These are phyloP conservation scores for Penicillium digitatum DNA, from an alignment of 2,329 filamentous ascomycete genomes.

Conservation along the genomic window DNA sequence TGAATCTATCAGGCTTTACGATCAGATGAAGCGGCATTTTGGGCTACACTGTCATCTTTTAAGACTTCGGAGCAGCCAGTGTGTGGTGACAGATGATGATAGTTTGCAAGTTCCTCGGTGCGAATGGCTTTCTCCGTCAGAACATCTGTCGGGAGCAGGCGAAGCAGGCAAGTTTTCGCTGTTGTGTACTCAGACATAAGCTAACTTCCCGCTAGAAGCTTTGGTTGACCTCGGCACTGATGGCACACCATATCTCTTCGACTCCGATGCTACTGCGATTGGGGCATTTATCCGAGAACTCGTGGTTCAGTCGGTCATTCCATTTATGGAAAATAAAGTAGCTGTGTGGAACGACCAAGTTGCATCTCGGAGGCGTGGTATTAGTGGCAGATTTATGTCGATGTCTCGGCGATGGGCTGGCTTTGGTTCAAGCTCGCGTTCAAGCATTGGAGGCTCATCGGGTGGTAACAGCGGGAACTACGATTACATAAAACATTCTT, in stretches of 20 bases:
- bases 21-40: slow-evolving; percentile 99
- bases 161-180: slow-evolving; percentile 50
- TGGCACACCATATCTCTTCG: slow-evolving; percentile 72
- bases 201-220: slow-evolving; percentile 28
- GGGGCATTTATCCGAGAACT: slow-evolving; percentile 89
- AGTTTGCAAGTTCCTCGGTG: slow-evolving; percentile 74
- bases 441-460: slow-evolving; percentile 49
- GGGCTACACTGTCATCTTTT: slow-evolving; percentile 92
- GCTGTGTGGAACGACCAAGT: slow-evolving; percentile 97
- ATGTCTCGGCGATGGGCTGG: slow-evolving; percentile 85
- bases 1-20: slow-evolving; percentile 83
- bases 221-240: slow-evolving; percentile 63
- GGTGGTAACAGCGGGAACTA: slow-evolving; percentile 59
- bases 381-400: slow-evolving; percentile 91
- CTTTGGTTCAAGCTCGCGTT: slow-evolving; percentile 67
- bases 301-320: slow-evolving; percentile 89
- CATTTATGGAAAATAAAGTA: slow-evolving; percentile 90
- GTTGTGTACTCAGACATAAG: not conserved
- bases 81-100: slow-evolving; percentile 86
- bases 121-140: slow-evolving; percentile 83
- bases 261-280: slow-evolving; percentile 85
- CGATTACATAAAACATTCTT: slow-evolving; percentile 72
- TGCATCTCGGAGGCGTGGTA: slow-evolving; percentile 79
- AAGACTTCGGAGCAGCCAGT: slow-evolving; percentile 76
- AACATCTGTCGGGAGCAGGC: slow-evolving; percentile 74